Evolutionary conservation across 345 rosid genomes (phyloP), one percentile per base, ranked within the genome.

Genomic region (Populus ilicifolia): DNA sequence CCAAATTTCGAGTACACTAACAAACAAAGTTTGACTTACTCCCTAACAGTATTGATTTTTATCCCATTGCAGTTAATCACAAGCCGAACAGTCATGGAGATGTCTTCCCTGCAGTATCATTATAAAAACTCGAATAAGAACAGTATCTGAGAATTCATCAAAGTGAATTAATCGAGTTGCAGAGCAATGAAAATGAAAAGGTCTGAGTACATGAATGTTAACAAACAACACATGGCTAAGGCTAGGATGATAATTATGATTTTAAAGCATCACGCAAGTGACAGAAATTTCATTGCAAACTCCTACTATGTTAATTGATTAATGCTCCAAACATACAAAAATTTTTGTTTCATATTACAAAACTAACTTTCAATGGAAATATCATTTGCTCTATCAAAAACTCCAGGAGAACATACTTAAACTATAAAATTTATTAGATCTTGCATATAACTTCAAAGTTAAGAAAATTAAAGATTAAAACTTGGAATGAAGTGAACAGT

Each of bases 31-130:
- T 62, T 72, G 63, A 83, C 97, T 86, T 88, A 93, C 99, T 93
- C 94, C 85, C 82, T 89, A 80, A 95, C 98, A 21, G 92, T 76
- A 75, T 83, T 90, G 84, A 93, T 82, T 89, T 90, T 95, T 89
- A 95, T 83, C 61, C 98, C 99, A 64, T 87, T 90, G 91, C 87
- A 95, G 84, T 86, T 95, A 71, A 93, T 90, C 80, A 95, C 97
- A 80, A 93, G 98, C 82, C 99, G 92, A 65, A 95, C 88, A 72
- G 93, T 91, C 99, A 95, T 95, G 63, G 82, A 84, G 71, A 92
- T 84, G 81, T 92, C 98, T 78, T 89, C 94, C 81, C 98, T 93
- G 90, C 80, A 83, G 74, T 70, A 64, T 18, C 67, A 77, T 69
- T 75, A 79, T 23, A 62, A 77, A 59, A 23, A 54, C 5, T 66